Evolutionary conservation across 495 filamentous ascomycete species (phyloP).

Genomic region (Lasiosphaeris hirsuta): DNA sequence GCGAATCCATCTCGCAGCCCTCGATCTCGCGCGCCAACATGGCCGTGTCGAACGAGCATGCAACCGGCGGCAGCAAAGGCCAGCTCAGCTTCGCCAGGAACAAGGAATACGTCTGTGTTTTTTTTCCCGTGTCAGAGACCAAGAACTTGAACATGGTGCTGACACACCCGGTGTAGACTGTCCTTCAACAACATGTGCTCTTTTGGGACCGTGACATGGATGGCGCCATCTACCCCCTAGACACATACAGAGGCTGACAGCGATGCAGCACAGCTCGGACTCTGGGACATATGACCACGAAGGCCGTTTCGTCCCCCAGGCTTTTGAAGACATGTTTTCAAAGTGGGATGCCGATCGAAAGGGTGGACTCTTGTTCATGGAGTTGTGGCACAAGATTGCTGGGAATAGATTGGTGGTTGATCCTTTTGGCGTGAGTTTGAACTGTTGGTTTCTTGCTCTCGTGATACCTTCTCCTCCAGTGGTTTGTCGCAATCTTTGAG

Average conservation of each 20-base stretch:
- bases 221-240: constrained; percentile 49
- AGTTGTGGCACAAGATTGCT: constrained; percentile 22
- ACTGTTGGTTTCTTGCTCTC: neutral
- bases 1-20: constrained; percentile 14
- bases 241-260: constrained; percentile 41
- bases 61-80: constrained; percentile 29
- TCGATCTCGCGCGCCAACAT: constrained; percentile 35
- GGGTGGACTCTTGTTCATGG: constrained; percentile 9
- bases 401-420: constrained; percentile 21
- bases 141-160: constrained; percentile 4
- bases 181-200: constrained; percentile 52
- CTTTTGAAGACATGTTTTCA: constrained; percentile 56
- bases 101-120: neutral
- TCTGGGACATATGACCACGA: constrained; percentile 51
- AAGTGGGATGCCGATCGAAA: constrained; percentile 45
- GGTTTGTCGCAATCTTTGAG: constrained; percentile 40
- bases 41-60: constrained; percentile 29
- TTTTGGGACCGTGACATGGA: constrained; percentile 50
- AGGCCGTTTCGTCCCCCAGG: constrained; percentile 52
- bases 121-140: neutral
- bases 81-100: neutral
- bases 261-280: constrained; percentile 52
- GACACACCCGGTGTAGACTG: constrained; percentile 18
- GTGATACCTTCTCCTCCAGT: constrained; percentile 8
- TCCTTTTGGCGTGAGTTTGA: constrained; percentile 22